Conservation (phyloP, 768 basidiomycete species). For the Mycena olivaceomarginata region DNA sequence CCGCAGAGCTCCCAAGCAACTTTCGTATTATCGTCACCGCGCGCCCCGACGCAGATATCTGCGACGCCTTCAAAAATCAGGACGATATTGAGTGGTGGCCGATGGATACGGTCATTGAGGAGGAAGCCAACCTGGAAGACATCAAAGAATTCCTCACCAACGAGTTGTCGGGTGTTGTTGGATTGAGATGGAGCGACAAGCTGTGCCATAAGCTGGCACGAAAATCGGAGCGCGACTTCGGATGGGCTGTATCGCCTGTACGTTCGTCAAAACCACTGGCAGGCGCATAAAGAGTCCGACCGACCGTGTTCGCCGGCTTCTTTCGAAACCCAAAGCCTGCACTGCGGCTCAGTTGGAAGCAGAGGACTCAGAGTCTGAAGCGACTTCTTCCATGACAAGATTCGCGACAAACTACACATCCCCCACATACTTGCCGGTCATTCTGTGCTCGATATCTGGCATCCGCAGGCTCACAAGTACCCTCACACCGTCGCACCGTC, state of each 20-base stretch:
- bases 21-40: not conserved
- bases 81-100: not conserved
- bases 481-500: not conserved
- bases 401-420: not conserved
- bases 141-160: not conserved
- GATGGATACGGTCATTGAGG: not conserved
- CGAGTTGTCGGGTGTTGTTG: not conserved
- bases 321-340: not conserved
- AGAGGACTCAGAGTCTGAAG: not conserved
- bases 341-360: not conserved
- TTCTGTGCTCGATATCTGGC: not conserved
- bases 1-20: constrained; percentile 15
- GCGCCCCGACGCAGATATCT: not conserved
- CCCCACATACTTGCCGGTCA: too few species aligned
- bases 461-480: not conserved
- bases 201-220: not conserved
- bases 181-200: not conserved
- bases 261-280: not conserved
- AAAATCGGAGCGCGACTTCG: not conserved
- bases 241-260: not conserved
- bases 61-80: not conserved
- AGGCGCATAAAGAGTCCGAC: not conserved
- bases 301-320: not conserved
- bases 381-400: not conserved
- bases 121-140: not conserved